Conservation (phyloP, 2,329 filamentous ascomycete genomes). For the Simplicillium sp. region DNA sequence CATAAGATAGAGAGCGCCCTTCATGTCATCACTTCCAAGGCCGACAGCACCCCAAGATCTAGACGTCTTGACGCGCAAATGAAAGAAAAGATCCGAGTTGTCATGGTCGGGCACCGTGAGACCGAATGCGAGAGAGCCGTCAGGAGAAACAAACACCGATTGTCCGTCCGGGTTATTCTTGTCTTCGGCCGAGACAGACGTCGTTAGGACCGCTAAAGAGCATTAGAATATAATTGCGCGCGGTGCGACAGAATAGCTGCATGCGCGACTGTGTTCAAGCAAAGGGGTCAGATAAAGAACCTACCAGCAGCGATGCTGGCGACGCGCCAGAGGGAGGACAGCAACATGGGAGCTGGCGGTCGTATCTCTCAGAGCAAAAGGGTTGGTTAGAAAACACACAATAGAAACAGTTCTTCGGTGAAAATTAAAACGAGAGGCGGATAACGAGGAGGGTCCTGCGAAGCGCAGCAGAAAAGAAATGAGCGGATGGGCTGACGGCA, state of each 20-base stretch:
- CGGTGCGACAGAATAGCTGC: no score
- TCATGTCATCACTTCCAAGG: constrained; percentile 41
- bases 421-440: no score
- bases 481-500: no score
- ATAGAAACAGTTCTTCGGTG: no score
- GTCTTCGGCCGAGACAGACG: constrained; percentile 14
- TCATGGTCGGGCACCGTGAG: constrained; percentile 37
- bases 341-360: constrained; percentile 1
- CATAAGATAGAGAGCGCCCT: constrained; percentile 42
- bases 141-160: constrained; percentile 33
- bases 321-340: constrained; percentile 4
- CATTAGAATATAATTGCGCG: background rate
- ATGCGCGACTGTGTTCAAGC: background rate
- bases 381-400: no score
- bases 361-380: no score
- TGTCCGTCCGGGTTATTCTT: constrained; percentile 20
- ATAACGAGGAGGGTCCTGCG: no score
- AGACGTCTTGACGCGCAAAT: constrained; percentile 34
- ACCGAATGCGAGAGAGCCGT: constrained; percentile 36
- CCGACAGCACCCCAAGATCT: constrained; percentile 46
- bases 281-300: background rate
- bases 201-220: constrained; percentile 9
- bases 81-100: constrained; percentile 42
- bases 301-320: constrained; percentile 5
- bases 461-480: no score